Conservation (phyloP, 345 rosid species). For the Boechera stricta region DNA sequence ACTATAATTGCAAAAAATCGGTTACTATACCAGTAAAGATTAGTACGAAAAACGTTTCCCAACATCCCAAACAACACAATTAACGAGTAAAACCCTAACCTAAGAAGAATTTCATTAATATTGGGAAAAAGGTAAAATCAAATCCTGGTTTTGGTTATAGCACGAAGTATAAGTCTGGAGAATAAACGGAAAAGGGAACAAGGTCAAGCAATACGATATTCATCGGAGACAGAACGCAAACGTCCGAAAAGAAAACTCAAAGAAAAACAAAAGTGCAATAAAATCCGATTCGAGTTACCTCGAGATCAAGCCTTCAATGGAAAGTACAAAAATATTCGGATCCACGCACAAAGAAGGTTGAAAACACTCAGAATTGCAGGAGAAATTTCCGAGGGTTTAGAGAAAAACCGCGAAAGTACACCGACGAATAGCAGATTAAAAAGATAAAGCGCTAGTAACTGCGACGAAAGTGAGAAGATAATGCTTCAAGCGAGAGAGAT, state of each 20-base stretch:
- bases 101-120: neutral
- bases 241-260: neutral
- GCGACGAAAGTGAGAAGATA: neutral
- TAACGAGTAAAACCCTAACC: constrained; percentile 29
- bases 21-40: too few species aligned
- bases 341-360: constrained; percentile 10
- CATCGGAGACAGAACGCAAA: constrained; percentile 2
- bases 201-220: constrained; percentile 9
- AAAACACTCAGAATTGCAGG: constrained; percentile 1
- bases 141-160: neutral
- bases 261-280: neutral
- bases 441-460: neutral
- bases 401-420: constrained; percentile 11
- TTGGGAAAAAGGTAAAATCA: neutral
- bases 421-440: neutral
- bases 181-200: neutral
- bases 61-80: neutral
- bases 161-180: neutral
- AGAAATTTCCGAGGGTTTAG: constrained; percentile 27
- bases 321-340: constrained; percentile 17
- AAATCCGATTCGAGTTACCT: constrained; percentile 24
- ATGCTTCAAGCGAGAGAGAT: neutral
- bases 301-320: constrained; percentile 16
- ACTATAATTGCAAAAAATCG: neutral
- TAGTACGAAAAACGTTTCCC: too few species aligned